Evolutionary conservation across 1,284 basidiomycete species (phyloP).

Genomic region (Psilocybe mexicana): DNA sequence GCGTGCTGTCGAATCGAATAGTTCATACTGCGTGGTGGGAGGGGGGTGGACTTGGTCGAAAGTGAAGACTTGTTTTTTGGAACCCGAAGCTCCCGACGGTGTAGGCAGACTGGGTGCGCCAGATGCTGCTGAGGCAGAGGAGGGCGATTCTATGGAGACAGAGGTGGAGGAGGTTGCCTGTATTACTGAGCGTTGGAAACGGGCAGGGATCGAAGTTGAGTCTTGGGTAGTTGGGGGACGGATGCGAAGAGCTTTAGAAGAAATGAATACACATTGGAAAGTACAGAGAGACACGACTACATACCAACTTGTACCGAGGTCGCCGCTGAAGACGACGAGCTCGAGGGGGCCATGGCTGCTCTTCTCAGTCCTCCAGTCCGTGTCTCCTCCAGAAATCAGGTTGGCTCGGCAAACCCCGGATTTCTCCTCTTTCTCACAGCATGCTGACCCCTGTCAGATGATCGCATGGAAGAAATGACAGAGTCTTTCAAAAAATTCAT

Average conservation of each 20-base stretch:
- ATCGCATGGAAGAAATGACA: slow-evolving; percentile 1
- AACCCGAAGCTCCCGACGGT: slow-evolving; percentile 52
- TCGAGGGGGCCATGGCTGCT: slow-evolving; percentile 67
- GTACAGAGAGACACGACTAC: slow-evolving; percentile 31
- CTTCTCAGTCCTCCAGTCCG: slow-evolving; percentile 31
- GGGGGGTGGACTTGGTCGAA: slow-evolving; percentile 95
- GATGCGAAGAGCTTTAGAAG: slow-evolving; percentile 80
- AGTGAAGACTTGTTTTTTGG: slow-evolving; percentile 85
- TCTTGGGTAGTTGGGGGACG: slow-evolving; percentile 86
- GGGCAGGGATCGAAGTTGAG: slow-evolving; percentile 81
- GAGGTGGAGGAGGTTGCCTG: slow-evolving; percentile 70
- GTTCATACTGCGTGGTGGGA: slow-evolving; percentile 77
- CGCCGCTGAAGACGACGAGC: slow-evolving; percentile 63
- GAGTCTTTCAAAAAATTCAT: neutral
- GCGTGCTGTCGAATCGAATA: slow-evolving; percentile 83
- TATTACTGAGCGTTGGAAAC: slow-evolving; percentile 91
- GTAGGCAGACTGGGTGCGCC: slow-evolving; percentile 47
- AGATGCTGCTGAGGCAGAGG: slow-evolving; percentile 44
- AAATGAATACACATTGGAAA: neutral
- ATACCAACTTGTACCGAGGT: slow-evolving; percentile 87
- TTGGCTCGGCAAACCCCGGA: slow-evolving; percentile 33
- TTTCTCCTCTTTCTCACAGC: slow-evolving; percentile 25
- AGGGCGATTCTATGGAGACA: slow-evolving; percentile 72
- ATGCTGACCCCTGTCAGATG: slow-evolving; percentile 23
- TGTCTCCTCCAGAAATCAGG: slow-evolving; percentile 30